Evolutionary conservation across 805 yeast species (phyloP).

Genomic region (Candida taoyuanica): DNA sequence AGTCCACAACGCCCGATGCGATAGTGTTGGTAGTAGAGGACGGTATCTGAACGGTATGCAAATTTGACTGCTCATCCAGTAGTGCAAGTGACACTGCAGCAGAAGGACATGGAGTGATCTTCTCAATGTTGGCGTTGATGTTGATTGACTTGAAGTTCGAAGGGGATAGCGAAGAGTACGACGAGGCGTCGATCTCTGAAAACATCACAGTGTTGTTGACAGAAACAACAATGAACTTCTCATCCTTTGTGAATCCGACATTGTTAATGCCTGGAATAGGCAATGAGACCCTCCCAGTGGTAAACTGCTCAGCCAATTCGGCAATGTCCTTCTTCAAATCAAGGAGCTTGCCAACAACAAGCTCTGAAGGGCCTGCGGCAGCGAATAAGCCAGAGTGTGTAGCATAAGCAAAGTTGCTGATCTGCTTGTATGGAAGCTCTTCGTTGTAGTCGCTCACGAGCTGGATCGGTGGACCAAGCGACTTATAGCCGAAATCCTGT

Average conservation of each 20-base stretch:
- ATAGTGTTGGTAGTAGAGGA: slow-evolving; percentile 1
- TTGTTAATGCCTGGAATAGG: slow-evolving; percentile 26
- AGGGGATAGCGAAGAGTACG: slow-evolving; percentile 2
- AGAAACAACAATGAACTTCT: slow-evolving; percentile 29
- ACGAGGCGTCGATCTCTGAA: slow-evolving; percentile 12
- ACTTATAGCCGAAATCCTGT: slow-evolving; percentile 42
- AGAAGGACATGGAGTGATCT: slow-evolving; percentile 23
- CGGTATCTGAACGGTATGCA: slow-evolving; percentile 17
- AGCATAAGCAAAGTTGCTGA: slow-evolving; percentile 36
- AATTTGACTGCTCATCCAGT: slow-evolving; percentile 12
- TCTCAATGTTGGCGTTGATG: slow-evolving; percentile 13
- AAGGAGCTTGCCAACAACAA: slow-evolving; percentile 34
- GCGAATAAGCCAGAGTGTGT: slow-evolving; percentile 31
- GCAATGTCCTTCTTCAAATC: slow-evolving; percentile 29
- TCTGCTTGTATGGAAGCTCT: slow-evolving; percentile 30
- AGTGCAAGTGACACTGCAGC: slow-evolving; percentile 16
- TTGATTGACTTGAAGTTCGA: slow-evolving; percentile 13
- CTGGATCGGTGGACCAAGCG: slow-evolving; percentile 29
- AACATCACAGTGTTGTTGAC: slow-evolving; percentile 21
- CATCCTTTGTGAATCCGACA: slow-evolving; percentile 30
- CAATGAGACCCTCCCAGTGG: slow-evolving; percentile 17
- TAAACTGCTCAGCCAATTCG: slow-evolving; percentile 20
- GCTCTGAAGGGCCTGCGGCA: slow-evolving; percentile 33
- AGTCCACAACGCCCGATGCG: slow-evolving; percentile 19
- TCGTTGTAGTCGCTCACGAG: slow-evolving; percentile 35